A percentile compares a stretch with the other conserved stretches of the same genome.
phyloP scores from a whole-genome alignment of 1,284 basidiomycete species.

The Ceratorhiza oryzae-sativae region DNA sequence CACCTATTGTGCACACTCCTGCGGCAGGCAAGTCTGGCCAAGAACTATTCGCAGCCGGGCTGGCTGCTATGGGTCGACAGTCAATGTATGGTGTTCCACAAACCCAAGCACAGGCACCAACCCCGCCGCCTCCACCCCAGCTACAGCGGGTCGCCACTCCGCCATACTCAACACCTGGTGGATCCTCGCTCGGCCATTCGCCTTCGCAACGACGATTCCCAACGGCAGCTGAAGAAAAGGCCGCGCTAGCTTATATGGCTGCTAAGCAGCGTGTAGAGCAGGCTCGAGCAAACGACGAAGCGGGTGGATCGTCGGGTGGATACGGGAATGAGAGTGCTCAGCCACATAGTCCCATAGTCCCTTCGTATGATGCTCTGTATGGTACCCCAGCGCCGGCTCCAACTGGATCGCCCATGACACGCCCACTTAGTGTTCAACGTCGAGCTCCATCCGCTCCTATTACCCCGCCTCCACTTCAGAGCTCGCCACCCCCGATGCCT shows the following conservation, averaged over 20 bases:
- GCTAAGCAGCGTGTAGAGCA: conserved; percentile 35
- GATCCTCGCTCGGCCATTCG: conserved; percentile 12
- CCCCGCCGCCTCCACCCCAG: neutral
- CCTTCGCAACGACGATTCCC: conserved; percentile 15
- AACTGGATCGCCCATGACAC: neutral
- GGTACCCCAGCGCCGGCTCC: conserved; percentile 8
- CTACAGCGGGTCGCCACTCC: neutral
- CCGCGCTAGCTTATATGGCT: conserved; percentile 19
- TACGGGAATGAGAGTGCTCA: neutral
- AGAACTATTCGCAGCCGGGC: conserved; percentile 30
- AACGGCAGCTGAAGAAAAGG: conserved; percentile 26
- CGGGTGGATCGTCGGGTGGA: conserved; percentile 8
- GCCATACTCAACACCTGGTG: neutral
- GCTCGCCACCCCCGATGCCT: conserved; percentile 26
- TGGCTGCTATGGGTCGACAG: conserved; percentile 33
- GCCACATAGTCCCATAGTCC: conserved; percentile 28
- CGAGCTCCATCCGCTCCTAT: conserved; percentile 20
- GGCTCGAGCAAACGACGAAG: conserved; percentile 6
- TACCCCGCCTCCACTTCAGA: conserved; percentile 23
- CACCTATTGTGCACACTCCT: conserved; percentile 1
- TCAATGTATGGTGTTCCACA: conserved; percentile 22
- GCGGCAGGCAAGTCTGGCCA: conserved; percentile 17
- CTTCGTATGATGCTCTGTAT: conserved; percentile 24
- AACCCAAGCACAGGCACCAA: conserved; percentile 5
- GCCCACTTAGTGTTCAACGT: conserved; percentile 22